Percentiles rank a stretch among this genome's conserved stretches.
Conservation (phyloP, 2,329 filamentous ascomycete species). For the Colletotrichum eleusines region DNA sequence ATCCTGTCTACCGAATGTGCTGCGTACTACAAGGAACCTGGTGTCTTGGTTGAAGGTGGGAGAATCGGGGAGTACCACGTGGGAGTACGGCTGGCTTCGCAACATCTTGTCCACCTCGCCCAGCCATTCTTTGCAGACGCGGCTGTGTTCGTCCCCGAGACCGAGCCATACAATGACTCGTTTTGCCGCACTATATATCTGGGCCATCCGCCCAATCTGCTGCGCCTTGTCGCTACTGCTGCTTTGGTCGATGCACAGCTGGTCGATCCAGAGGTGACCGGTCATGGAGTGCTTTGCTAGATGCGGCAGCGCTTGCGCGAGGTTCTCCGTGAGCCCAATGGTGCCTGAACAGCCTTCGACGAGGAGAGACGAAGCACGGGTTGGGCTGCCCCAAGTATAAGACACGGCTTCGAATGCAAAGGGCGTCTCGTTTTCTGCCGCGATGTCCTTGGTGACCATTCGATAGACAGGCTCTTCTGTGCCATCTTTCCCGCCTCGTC, state of each 20-base stretch:
- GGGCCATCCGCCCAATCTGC: neutral
- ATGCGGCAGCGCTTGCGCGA: neutral
- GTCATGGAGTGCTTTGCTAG: neutral
- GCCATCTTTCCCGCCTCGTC: neutral
- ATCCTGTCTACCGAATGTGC: too few species aligned
- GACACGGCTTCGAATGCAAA: neutral
- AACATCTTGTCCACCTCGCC: too few species aligned
- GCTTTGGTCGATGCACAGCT: neutral
- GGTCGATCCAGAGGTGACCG: neutral
- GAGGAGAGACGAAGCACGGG: neutral
- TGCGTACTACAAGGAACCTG: too few species aligned
- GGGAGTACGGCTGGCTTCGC: too few species aligned
- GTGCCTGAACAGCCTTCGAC: neutral
- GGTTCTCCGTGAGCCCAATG: neutral
- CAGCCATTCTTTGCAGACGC: too few species aligned
- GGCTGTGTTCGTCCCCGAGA: too few species aligned
- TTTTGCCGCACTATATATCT: too few species aligned
- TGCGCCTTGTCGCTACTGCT: neutral
- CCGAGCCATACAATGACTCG: neutral
- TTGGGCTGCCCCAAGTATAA: neutral
- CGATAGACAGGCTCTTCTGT: neutral
- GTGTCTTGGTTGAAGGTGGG: too few species aligned
- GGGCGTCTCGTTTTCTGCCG: neutral
- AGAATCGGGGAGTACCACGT: too few species aligned
- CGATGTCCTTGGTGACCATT: neutral